These are phyloP conservation scores for Fomitiporia mediterranea DNA, from an alignment of 1,284 basidiomycete species.

Conservation along the genomic window DNA sequence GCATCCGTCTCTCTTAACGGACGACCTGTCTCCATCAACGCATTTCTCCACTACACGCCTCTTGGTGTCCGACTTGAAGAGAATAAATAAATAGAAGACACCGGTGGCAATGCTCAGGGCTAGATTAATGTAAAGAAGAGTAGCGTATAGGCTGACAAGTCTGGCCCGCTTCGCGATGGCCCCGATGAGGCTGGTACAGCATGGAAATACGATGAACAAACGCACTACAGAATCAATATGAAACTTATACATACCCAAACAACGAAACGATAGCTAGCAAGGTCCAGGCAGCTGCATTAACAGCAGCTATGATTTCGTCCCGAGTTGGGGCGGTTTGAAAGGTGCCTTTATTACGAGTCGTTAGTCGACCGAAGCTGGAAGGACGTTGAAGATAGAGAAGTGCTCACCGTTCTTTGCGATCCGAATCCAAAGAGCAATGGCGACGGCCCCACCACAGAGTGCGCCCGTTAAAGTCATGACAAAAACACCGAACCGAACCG, in stretches of 20 bases:
- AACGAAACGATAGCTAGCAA: slow-evolving; percentile 44
- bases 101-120: slow-evolving; percentile 42
- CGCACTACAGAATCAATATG: not conserved
- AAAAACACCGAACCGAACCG: slow-evolving; percentile 56
- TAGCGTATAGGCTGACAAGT: slow-evolving; percentile 45
- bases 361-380: no score
- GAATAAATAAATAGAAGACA: slow-evolving; percentile 41
- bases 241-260: slow-evolving; percentile 41
- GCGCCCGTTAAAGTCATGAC: slow-evolving; percentile 47
- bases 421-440: slow-evolving; percentile 41
- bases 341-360: not conserved
- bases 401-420: slow-evolving; percentile 24
- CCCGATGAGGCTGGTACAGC: slow-evolving; percentile 41
- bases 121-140: slow-evolving; percentile 42
- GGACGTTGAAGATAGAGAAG: no score
- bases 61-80: slow-evolving; percentile 37
- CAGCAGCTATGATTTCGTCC: slow-evolving; percentile 43
- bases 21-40: slow-evolving; percentile 30
- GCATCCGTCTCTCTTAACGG: slow-evolving; percentile 32
- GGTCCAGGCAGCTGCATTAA: slow-evolving; percentile 44
- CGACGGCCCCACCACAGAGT: slow-evolving; percentile 36
- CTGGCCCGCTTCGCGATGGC: slow-evolving; percentile 41
- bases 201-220: not conserved
- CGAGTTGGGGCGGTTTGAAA: slow-evolving; percentile 22
- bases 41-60: slow-evolving; percentile 32